Base-by-base conservation (phyloP, 495 filamentous ascomycete genomes). In the Podospora pseudopauciseta region DNA sequence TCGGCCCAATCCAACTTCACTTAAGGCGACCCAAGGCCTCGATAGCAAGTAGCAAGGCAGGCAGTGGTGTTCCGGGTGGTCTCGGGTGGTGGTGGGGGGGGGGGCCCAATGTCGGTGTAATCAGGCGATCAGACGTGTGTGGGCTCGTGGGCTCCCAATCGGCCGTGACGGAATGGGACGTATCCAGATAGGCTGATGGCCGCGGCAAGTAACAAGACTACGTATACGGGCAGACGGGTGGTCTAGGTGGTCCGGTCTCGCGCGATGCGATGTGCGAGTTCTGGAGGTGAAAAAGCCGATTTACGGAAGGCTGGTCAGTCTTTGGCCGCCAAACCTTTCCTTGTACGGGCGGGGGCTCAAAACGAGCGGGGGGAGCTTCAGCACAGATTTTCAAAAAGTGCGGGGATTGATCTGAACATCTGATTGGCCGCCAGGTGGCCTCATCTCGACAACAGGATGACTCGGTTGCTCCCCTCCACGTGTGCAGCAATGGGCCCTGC, bases 191-290 rank as follows among this genome's bases (percentile, higher is more conserved):
- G 74, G 74, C 65, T 70, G 69, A 60, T 70, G 66, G 70, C 71
- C 70, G 68, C 72, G 68, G 68, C 69, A 71, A 65, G 68, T 67
- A 61, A 71, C 70, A 55, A 61, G 39, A 49, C 39, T 49, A 49
- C 39, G 39, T 49, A 5, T 49, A 49, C 39, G 39, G 39, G 39
- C 39, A 49, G 39, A 49, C 39, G 39, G 39, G 39, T 49, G 13
- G 39, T 49, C 39, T 70, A 63, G 73, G 67, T 73, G 75, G 75
- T 77, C 75, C 75, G 75, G 75, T 76, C 67, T 77, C 75, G 75
- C 75, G 74, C 27, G 72, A 70, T 65, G 68, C 65, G 72, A 71
- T 71, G 74, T 56, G 70, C 60, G 70, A 71, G 67, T 68, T 69
- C 71, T 70, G 69, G 68, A 74, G 70, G 72, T 70, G 70, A 71